Conservation (phyloP, 1,284 basidiomycete genomes). For the Sutorius eximius region DNA sequence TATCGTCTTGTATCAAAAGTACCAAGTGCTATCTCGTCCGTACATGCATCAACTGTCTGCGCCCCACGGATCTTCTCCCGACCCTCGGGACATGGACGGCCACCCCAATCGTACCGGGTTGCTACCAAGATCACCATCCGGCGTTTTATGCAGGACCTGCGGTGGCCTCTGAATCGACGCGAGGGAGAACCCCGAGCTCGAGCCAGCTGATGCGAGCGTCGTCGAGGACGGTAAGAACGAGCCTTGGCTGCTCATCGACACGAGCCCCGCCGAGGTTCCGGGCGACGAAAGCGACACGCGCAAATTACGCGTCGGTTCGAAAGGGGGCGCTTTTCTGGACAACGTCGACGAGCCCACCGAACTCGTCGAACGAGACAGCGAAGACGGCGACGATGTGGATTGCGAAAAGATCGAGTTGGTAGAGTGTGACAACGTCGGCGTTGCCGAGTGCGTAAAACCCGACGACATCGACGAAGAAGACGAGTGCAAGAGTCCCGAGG, state of each 20-base stretch:
- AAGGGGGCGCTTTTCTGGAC: constrained; percentile 51
- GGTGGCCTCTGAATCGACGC: constrained; percentile 16
- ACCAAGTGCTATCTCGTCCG: background rate
- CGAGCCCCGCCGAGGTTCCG: constrained; percentile 10
- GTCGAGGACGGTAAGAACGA: constrained; percentile 18
- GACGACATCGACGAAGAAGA: constrained; percentile 23
- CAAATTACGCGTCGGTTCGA: constrained; percentile 44
- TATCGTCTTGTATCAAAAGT: constrained; percentile 1
- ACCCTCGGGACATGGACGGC: constrained; percentile 10
- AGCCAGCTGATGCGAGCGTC: constrained; percentile 9
- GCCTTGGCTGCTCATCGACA: constrained; percentile 16
- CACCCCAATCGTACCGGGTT: constrained; percentile 9
- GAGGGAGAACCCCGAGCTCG: constrained; percentile 12
- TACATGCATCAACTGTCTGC: constrained; percentile 8
- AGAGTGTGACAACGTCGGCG: constrained; percentile 20
- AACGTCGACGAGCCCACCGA: constrained; percentile 41
- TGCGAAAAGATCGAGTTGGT: constrained; percentile 22
- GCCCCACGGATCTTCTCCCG: constrained; percentile 17
- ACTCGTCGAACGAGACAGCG: constrained; percentile 28
- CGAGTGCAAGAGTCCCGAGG: constrained; percentile 11
- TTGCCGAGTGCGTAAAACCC: constrained; percentile 12
- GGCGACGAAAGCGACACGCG: constrained; percentile 28
- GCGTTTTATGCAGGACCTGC: constrained; percentile 6
- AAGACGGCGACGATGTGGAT: constrained; percentile 18
- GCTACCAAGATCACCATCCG: constrained; percentile 11